A percentile compares a stretch with the other conserved stretches of the same genome.
Evolutionary conservation across 805 yeast genomes (phyloP).

Genomic region (Candida verbasci): DNA sequence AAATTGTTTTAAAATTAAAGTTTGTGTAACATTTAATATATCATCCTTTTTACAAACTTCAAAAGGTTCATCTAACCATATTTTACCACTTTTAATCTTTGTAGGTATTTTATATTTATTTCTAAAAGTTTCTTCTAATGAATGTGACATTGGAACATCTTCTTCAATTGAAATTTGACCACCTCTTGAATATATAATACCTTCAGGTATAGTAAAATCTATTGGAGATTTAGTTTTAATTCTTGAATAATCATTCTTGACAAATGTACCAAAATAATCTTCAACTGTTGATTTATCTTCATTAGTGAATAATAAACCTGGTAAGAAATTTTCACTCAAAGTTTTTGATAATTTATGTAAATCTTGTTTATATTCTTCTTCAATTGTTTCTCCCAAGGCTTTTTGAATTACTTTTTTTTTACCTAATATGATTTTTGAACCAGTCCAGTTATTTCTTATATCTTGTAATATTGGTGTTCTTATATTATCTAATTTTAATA

Average conservation of each 20-base stretch:
- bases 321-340: constrained; percentile 51
- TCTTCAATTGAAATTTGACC: constrained; percentile 88
- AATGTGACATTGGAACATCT: constrained; percentile 95
- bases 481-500: constrained; percentile 82
- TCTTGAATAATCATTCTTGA: constrained; percentile 80
- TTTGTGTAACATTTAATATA: constrained; percentile 81
- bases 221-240: constrained; percentile 84
- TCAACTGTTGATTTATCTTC: constrained; percentile 86
- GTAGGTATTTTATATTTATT: constrained; percentile 89
- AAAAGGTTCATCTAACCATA: constrained; percentile 69
- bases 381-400: constrained; percentile 83
- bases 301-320: constrained; percentile 85
- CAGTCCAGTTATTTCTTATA: constrained; percentile 88
- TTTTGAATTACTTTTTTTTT: constrained; percentile 90
- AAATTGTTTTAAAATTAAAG: constrained; percentile 86
- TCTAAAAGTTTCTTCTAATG: constrained; percentile 90
- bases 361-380: constrained; percentile 72
- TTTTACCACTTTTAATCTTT: constrained; percentile 83
- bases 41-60: constrained; percentile 80
- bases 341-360: constrained; percentile 62
- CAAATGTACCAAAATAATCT: constrained; percentile 77
- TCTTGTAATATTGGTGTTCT: constrained; percentile 95
- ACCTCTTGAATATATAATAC: constrained; percentile 90
- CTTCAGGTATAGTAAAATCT: constrained; percentile 81
- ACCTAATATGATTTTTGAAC: constrained; percentile 85